Evolutionary conservation across 1,139 yeast genomes (phyloP).

Genomic region (Scheffersomyces illinoinensis): DNA sequence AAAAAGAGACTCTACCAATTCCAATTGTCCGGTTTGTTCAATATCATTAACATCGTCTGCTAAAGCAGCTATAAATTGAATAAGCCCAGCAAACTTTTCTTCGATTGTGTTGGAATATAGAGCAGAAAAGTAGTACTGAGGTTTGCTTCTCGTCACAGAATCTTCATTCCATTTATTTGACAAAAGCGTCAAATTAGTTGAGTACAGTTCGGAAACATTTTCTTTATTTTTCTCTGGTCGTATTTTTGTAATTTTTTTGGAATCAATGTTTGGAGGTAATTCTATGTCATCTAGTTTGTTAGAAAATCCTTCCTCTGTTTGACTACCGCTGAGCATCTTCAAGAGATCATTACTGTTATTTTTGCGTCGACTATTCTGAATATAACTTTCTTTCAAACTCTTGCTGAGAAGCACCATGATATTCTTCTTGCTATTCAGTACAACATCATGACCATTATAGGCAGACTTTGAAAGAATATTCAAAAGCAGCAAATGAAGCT

Average conservation of each 20-base stretch:
- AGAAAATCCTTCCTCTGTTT: neutral
- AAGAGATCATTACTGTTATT: neutral
- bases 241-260: conserved; percentile 25
- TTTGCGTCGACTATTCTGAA: conserved; percentile 10
- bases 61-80: conserved; percentile 6
- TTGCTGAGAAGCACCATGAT: conserved; percentile 15
- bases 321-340: neutral
- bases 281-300: conserved; percentile 38
- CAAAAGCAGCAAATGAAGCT: conserved; percentile 29
- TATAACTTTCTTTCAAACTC: conserved; percentile 17
- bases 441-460: conserved; percentile 4
- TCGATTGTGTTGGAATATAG: conserved; percentile 10
- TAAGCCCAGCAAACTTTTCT: conserved; percentile 5
- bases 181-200: conserved; percentile 20
- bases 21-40: conserved; percentile 3
- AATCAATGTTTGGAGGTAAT: conserved; percentile 42
- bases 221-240: conserved; percentile 1
- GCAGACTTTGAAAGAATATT: conserved; percentile 14
- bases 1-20: neutral
- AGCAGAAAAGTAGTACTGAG: conserved; percentile 4
- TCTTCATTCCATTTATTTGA: conserved; percentile 12
- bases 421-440: conserved; percentile 10
- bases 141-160: neutral
- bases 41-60: conserved; percentile 6
- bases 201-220: conserved; percentile 8